Conservation (phyloP, 139 green algal genomes). For the Zygnema circumcarinatum region DNA sequence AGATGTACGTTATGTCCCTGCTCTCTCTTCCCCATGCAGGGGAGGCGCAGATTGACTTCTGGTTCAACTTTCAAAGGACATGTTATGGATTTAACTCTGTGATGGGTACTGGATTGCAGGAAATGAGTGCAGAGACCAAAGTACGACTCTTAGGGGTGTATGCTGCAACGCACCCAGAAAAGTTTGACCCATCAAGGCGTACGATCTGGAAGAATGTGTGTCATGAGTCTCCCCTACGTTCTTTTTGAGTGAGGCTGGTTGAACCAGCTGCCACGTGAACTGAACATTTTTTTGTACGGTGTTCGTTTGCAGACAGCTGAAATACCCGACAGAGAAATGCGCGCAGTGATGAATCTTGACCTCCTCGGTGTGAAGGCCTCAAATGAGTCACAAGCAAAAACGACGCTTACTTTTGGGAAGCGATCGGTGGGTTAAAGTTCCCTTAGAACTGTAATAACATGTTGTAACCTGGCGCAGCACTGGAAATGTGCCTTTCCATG, state of each 20-base stretch:
- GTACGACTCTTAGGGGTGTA: slow-evolving; percentile 94
- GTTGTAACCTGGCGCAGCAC: background rate
- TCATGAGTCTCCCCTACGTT: slow-evolving; percentile 6
- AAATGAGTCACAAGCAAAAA: slow-evolving; percentile 21
- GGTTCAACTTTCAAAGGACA: no score
- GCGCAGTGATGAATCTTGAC: slow-evolving; percentile 84
- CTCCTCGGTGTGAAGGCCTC: slow-evolving; percentile 85
- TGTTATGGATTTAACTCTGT: no score
- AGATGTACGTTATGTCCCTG: slow-evolving; percentile 58
- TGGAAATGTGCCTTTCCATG: no score
- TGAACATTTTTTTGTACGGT: no score
- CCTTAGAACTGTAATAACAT: background rate
- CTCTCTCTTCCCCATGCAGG: no score
- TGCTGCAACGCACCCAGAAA: slow-evolving; percentile 90
- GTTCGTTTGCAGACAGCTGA: slow-evolving; percentile 47
- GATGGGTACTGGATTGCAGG: no score
- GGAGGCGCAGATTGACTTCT: no score
- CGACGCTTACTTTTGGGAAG: slow-evolving; percentile 35
- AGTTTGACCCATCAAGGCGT: slow-evolving; percentile 81
- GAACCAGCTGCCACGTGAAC: no score
- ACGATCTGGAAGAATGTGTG: slow-evolving; percentile 81
- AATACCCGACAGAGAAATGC: slow-evolving; percentile 79
- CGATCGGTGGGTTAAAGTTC: slow-evolving; percentile 21
- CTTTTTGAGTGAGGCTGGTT: background rate
- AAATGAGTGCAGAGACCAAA: slow-evolving; percentile 70